These are phyloP conservation scores for Phyllosticta paracitricarpa DNA, from an alignment of 2,329 filamentous ascomycete species.

Conservation along the genomic window DNA sequence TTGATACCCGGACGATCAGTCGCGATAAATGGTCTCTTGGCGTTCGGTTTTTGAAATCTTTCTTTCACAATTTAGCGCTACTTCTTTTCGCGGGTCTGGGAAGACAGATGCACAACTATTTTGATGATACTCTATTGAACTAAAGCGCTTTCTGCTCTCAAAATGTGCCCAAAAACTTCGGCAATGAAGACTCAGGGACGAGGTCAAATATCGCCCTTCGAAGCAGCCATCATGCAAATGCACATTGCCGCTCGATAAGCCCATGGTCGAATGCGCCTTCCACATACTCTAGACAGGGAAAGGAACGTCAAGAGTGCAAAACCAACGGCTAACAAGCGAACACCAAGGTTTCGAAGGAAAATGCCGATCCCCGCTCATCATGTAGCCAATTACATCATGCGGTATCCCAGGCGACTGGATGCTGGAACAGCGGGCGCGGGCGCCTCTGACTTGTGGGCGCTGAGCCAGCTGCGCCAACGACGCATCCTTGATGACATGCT, in stretches of 20 bases:
- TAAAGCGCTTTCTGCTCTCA: not conserved
- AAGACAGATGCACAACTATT: not conserved
- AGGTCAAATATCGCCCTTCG: not conserved
- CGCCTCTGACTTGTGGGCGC: not conserved
- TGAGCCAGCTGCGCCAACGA: not conserved
- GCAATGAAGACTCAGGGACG: no score
- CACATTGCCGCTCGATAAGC: not conserved
- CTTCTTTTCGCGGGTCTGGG: not conserved
- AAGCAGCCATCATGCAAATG: not conserved
- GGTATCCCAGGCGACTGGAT: not conserved
- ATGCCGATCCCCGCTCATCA: not conserved
- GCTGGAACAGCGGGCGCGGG: not conserved
- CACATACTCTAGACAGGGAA: not conserved
- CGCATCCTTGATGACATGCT: not conserved
- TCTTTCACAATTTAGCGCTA: not conserved
- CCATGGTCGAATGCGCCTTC: not conserved
- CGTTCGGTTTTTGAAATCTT: not conserved
- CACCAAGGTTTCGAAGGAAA: not conserved
- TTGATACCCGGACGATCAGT: not conserved
- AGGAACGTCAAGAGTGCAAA: not conserved
- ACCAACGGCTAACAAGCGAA: not conserved
- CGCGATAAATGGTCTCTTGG: not conserved
- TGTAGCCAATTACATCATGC: not conserved
- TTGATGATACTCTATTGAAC: not conserved
- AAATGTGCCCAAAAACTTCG: not conserved